These are phyloP conservation scores for Melastoma candidum DNA, from an alignment of 441 rosid species.

Conservation along the genomic window DNA sequence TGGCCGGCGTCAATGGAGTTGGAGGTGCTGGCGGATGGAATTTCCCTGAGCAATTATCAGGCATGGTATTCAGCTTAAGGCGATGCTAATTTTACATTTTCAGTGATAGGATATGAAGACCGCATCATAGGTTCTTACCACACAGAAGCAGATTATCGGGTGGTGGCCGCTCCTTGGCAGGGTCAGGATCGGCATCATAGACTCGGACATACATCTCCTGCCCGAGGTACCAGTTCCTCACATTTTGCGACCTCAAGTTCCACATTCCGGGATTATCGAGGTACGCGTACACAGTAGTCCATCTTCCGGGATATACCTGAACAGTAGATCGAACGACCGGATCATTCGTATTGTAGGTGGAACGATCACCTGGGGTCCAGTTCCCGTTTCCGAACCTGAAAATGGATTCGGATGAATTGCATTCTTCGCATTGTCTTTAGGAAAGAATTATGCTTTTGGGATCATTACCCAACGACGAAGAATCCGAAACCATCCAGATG, in stretches of 20 bases:
- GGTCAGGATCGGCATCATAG: constrained; percentile 1
- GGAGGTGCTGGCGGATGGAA: no score
- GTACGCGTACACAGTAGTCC: constrained; percentile 33
- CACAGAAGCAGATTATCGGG: no score
- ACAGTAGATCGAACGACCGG: constrained; percentile 33
- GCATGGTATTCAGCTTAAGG: no score
- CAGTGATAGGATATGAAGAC: no score
- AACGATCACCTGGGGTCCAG: constrained; percentile 19
- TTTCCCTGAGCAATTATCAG: no score
- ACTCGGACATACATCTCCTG: constrained; percentile 39
- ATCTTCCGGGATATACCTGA: constrained; percentile 34
- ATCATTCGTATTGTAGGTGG: constrained; percentile 26
- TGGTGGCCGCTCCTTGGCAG: no score
- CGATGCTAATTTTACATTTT: no score
- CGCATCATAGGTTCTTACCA: no score
- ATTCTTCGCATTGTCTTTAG: background rate
- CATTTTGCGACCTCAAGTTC: constrained; percentile 37
- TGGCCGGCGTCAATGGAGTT: no score
- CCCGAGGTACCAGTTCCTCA: constrained; percentile 30
- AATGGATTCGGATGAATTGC: background rate
- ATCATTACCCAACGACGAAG: constrained; percentile 32
- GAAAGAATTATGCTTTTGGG: background rate
- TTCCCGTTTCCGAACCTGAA: background rate
- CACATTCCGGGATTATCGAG: constrained; percentile 40
- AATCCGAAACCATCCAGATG: constrained; percentile 34